Base-by-base conservation (phyloP, 768 basidiomycete species). In the Psilocybe cyanescens region DNA sequence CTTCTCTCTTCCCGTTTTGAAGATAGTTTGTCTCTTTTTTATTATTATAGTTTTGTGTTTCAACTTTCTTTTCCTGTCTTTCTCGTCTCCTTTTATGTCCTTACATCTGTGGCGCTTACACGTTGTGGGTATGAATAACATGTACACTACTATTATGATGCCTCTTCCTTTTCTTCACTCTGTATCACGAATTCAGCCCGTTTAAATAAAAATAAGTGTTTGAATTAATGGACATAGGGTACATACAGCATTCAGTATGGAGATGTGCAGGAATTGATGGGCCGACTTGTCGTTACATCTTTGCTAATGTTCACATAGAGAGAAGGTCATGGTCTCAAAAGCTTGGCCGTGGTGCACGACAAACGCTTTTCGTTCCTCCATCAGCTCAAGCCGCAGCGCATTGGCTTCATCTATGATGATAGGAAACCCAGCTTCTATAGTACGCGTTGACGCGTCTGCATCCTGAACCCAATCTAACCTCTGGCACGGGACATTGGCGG, bases 401-500 rank as follows among this genome's bases (percentile, higher is more conserved):
- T 53, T 53, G 31, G 51, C 51, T n/a, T n/a, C 33, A 3, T 53
- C 51, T 14, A 35, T 5, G 8, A n/a, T 53, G 51, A 53, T 53
- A n/a, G 51, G 51, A n/a, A 53, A 53, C 1, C 19, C 51, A 33
- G 30, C 51, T 3, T 53, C 51, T 44, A 4, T 16, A 8, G 41
- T 12, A 11, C 30, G 5, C 51, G 61, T 47, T 19, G 67, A 57
- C 19, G 64, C 56, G 14, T 62, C 56, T 68, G 62, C 28, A 66
- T 31, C 29, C 62, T 60, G 2, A 52, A 33, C 3, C 74, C 75
- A 76, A 14, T 76, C 71, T 45, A 64, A 59, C 48, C 69, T 68
- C 60, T 76, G 76, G 44, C 71, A 71, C 1, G 73, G 74, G 7
- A 76, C 70, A 53, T 74, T 62, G 17, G 70, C 70, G 1, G 74